A percentile compares a stretch with the other conserved stretches of the same genome.
These are phyloP conservation scores for Mortierella sp. DNA, from an alignment of 371 early-diverging fungal genomes.

Conservation along the genomic window DNA sequence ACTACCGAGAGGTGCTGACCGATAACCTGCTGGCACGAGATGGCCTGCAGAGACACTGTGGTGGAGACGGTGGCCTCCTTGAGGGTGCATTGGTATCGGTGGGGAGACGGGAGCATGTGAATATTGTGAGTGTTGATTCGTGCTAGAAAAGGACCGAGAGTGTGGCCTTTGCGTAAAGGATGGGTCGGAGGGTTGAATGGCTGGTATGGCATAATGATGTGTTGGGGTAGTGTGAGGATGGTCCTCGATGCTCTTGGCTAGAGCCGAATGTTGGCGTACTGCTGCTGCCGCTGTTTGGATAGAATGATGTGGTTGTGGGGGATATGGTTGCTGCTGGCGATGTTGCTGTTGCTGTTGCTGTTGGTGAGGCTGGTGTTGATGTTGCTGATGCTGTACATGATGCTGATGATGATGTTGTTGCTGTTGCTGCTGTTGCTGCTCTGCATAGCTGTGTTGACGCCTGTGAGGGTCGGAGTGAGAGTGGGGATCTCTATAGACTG, in stretches of 20 bases:
- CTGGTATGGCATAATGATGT: slow-evolving; percentile 10
- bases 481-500: background rate
- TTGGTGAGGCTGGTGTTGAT: background rate
- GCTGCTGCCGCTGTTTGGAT: slow-evolving; percentile 17
- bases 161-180: slow-evolving; percentile 29
- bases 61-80: slow-evolving; percentile 20
- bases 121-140: slow-evolving; percentile 7
- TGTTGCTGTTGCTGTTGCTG: slow-evolving; percentile 15
- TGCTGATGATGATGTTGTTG: background rate
- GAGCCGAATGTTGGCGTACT: background rate
- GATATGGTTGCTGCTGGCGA: slow-evolving; percentile 11
- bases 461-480: background rate
- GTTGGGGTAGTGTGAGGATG: background rate
- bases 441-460: slow-evolving; percentile 9
- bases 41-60: slow-evolving; percentile 47
- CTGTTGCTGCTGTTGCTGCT: slow-evolving; percentile 26
- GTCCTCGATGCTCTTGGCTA: slow-evolving; percentile 4
- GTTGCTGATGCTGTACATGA: slow-evolving; percentile 14
- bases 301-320: slow-evolving; percentile 4
- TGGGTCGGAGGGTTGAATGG: slow-evolving; percentile 22
- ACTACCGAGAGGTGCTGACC: slow-evolving; percentile 7
- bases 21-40: slow-evolving; percentile 13
- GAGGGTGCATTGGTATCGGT: background rate
- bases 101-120: background rate
- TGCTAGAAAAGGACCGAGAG: slow-evolving; percentile 24